phyloP scores from a whole-genome alignment of 768 basidiomycete genomes.

The Kwoniella mangroviensis region DNA sequence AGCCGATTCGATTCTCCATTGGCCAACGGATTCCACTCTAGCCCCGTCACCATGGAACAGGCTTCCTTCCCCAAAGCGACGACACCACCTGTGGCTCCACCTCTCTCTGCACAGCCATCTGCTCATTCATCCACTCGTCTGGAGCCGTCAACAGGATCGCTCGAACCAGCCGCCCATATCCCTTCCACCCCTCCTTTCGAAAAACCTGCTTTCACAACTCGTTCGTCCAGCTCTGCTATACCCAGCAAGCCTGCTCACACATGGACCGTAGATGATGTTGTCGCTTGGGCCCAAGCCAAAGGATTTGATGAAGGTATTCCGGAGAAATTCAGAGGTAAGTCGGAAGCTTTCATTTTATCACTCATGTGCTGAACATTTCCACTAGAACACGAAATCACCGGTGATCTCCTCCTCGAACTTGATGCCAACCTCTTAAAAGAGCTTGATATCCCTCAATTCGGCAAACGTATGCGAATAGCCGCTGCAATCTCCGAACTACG shows the following conservation, averaged over 20 bases:
- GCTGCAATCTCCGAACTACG: constrained; percentile 89
- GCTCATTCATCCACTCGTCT: constrained; percentile 1
- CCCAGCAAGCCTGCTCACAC: constrained; percentile 62
- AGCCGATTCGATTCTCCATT: constrained; percentile 1
- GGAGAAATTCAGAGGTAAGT: constrained; percentile 81
- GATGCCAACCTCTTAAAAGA: constrained; percentile 92
- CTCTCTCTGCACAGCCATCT: constrained; percentile 13
- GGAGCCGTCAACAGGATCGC: constrained; percentile 6
- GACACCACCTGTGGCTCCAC: constrained; percentile 2
- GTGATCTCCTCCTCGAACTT: constrained; percentile 93
- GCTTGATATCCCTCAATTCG: constrained; percentile 90
- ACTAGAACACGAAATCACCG: constrained; percentile 96
- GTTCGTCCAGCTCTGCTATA: constrained; percentile 7
- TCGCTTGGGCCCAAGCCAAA: constrained; percentile 81
- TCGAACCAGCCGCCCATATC: constrained; percentile 35
- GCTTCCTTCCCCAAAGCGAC: constrained; percentile 9
- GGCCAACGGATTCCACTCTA: constrained; percentile 19
- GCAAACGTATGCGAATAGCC: constrained; percentile 89
- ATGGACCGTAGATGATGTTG: constrained; percentile 87
- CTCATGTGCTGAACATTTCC: constrained; percentile 20
- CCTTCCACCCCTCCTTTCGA: constrained; percentile 29
- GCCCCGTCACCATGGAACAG: constrained; percentile 8
- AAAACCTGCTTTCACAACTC: constrained; percentile 10
- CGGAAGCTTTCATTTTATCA: background rate
- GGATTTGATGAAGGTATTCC: constrained; percentile 84